Percentiles rank a stretch among this genome's conserved stretches.
phyloP scores from a whole-genome alignment of 2,329 filamentous ascomycete species.

The Myriosclerotinia curreyana region DNA sequence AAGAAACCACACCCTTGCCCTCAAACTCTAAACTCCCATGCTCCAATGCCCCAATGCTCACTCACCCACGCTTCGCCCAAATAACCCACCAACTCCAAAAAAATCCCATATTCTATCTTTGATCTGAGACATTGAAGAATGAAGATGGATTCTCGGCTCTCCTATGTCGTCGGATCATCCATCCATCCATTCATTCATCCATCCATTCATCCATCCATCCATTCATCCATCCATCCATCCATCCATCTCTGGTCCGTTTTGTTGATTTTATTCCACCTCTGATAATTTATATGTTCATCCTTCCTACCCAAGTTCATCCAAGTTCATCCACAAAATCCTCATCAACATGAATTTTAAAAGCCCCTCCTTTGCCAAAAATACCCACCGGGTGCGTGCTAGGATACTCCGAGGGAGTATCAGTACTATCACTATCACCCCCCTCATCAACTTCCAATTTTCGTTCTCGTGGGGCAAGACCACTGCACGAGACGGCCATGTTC shows the following conservation, averaged over 20 bases:
- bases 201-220: too few relatives aligned
- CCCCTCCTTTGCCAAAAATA: not conserved
- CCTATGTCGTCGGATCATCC: not conserved
- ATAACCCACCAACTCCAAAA: not conserved
- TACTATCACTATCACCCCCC: constrained; percentile 18
- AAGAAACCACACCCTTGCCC: not conserved
- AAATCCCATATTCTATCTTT: not conserved
- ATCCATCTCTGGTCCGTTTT: not conserved
- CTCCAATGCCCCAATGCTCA: not conserved
- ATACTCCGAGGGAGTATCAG: constrained; percentile 23
- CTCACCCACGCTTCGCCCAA: constrained; percentile 2
- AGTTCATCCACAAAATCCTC: constrained; percentile 22
- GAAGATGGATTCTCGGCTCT: not conserved
- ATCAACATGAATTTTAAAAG: constrained; percentile 22
- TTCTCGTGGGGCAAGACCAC: not conserved
- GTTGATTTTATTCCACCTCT: not conserved
- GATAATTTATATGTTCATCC: too few relatives aligned
- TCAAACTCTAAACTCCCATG: not conserved
- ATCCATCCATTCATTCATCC: too few relatives aligned
- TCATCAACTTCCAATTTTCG: constrained; percentile 3
- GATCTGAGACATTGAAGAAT: not conserved
- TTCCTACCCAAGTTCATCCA: too few relatives aligned
- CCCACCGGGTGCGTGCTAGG: constrained; percentile 18
- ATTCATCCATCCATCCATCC: not conserved
- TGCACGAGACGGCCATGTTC: not conserved